phyloP scores from a whole-genome alignment of 1,284 basidiomycete species.

The Meripilus lineatus region DNA sequence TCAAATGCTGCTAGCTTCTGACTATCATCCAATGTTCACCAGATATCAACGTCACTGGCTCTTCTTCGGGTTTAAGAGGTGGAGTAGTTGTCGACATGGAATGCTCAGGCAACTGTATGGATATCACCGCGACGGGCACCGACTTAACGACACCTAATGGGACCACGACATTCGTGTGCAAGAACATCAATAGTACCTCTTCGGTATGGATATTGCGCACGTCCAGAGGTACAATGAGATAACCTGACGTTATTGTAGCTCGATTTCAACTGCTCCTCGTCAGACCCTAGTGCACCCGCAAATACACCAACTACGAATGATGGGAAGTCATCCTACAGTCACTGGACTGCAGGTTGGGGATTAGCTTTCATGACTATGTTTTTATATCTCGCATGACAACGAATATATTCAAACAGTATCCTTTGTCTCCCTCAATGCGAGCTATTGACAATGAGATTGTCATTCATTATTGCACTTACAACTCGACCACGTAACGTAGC shows the following conservation, averaged over 20 bases:
- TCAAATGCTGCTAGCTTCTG: background rate
- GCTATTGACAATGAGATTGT: too few species aligned
- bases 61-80: constrained; percentile 32
- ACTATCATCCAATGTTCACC: constrained; percentile 1
- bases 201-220: constrained; percentile 16
- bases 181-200: constrained; percentile 31
- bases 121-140: constrained; percentile 33
- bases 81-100: constrained; percentile 34
- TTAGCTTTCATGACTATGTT: too few species aligned
- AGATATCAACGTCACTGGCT: constrained; percentile 35
- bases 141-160: constrained; percentile 26
- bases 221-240: background rate
- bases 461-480: too few species aligned
- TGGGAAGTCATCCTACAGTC: too few species aligned
- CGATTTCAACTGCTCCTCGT: constrained; percentile 25
- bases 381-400: too few species aligned
- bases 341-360: too few species aligned
- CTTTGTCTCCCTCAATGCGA: too few species aligned
- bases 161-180: constrained; percentile 36
- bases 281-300: too few species aligned
- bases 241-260: constrained; percentile 13
- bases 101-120: constrained; percentile 33
- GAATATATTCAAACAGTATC: too few species aligned
- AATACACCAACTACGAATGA: too few species aligned
- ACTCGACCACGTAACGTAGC: too few species aligned